Percentiles rank a stretch among this genome's conserved stretches.
These are phyloP conservation scores for Blastobotrys serpentis DNA, from an alignment of 1,139 yeast species.

Conservation along the genomic window DNA sequence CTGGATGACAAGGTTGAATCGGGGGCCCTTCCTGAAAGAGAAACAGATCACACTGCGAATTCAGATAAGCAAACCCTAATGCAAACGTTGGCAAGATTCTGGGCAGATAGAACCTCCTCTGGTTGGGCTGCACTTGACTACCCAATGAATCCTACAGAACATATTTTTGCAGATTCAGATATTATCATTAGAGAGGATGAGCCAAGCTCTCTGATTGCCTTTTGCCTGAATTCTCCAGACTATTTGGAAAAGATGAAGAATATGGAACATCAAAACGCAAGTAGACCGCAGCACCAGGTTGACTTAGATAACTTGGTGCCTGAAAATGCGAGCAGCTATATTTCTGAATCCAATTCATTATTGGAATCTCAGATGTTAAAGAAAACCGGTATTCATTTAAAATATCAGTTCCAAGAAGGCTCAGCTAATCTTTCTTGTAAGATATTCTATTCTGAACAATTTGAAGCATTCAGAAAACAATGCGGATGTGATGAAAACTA, in stretches of 20 bases:
- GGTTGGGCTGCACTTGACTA: constrained; percentile 91
- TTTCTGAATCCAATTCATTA: constrained; percentile 15
- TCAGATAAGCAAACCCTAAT: constrained; percentile 74
- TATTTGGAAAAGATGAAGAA: constrained; percentile 63
- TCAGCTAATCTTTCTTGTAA: constrained; percentile 83
- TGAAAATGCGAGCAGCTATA: constrained; percentile 16
- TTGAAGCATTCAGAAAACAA: constrained; percentile 84
- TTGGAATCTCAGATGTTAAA: constrained; percentile 74
- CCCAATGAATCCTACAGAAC: constrained; percentile 71
- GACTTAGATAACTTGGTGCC: constrained; percentile 3
- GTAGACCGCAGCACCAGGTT: background rate
- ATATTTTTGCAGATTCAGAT: constrained; percentile 89
- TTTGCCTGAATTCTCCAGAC: constrained; percentile 82
- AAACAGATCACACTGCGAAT: constrained; percentile 38
- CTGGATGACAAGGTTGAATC: constrained; percentile 5
- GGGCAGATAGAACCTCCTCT: constrained; percentile 97
- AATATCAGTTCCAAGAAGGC: constrained; percentile 85
- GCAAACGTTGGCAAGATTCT: constrained; percentile 82
- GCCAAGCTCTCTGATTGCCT: constrained; percentile 91
- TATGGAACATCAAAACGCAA: constrained; percentile 6
- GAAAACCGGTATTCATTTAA: constrained; percentile 82
- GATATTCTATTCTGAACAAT: constrained; percentile 93
- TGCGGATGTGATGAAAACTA: constrained; percentile 78
- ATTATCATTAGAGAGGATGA: constrained; percentile 96
- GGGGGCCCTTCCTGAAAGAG: constrained; percentile 11